Conservation (phyloP, 2,329 filamentous ascomycete species). For the Lachnellula suecica region DNA sequence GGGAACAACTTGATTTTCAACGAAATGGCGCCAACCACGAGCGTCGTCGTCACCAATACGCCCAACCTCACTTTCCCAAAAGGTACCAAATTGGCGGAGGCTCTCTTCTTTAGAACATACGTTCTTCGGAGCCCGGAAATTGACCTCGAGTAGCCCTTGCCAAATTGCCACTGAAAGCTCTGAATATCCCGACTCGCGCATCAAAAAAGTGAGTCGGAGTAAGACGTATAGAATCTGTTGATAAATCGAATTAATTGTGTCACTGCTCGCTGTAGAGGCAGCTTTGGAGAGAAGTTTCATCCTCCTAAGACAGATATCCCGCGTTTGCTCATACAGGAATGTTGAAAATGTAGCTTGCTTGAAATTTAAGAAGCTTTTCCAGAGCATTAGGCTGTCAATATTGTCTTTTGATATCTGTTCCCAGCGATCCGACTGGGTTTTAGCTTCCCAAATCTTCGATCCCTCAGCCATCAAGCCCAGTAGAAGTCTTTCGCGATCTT, state of each 20-base stretch:
- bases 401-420: constrained; percentile 55
- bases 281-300: constrained; percentile 44
- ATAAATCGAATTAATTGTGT: constrained; percentile 25
- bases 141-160: constrained; percentile 78
- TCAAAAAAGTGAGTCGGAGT: constrained; percentile 69
- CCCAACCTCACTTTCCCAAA: constrained; percentile 84
- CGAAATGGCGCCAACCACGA: constrained; percentile 66
- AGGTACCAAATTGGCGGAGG: constrained; percentile 58
- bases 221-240: constrained; percentile 65
- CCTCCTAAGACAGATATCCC: constrained; percentile 57
- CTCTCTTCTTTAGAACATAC: constrained; percentile 16
- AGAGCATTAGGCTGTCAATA: constrained; percentile 61
- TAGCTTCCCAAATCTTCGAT: constrained; percentile 68
- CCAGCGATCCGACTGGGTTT: constrained; percentile 65
- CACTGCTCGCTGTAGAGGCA: constrained; percentile 7
- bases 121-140: constrained; percentile 55
- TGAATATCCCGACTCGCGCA: constrained; percentile 73
- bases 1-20: constrained; percentile 29
- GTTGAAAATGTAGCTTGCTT: constrained; percentile 65
- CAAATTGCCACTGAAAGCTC: constrained; percentile 78
- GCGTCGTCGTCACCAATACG: constrained; percentile 74
- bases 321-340: constrained; percentile 69
- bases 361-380: constrained; percentile 73
- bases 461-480: constrained; percentile 73
- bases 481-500: constrained; percentile 59